Conservation (phyloP, 352 stramenopile genomes). For the Pythium pyrilobum region DNA sequence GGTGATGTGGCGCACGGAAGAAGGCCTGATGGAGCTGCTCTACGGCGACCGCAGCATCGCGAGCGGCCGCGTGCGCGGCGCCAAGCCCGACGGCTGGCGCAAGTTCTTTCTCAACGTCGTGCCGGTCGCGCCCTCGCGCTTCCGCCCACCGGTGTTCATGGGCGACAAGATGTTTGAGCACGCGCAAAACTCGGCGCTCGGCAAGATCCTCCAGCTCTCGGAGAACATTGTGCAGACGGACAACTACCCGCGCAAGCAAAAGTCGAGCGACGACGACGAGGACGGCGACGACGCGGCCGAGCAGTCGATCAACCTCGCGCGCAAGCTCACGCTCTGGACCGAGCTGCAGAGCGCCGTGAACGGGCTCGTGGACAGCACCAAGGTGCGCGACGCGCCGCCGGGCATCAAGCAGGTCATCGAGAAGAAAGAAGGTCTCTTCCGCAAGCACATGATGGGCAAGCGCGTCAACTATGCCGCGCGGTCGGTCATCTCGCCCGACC, state of each 20-base stretch:
- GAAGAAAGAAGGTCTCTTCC: slow-evolving; percentile 99
- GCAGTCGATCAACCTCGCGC: slow-evolving; percentile 73
- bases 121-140: slow-evolving; percentile 95
- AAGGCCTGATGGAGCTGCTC: slow-evolving; percentile 90
- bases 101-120: slow-evolving; percentile 98
- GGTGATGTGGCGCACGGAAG: slow-evolving; percentile 93
- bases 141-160: slow-evolving; percentile 97
- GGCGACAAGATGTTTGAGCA: slow-evolving; percentile 97
- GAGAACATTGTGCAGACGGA: slow-evolving; percentile 84
- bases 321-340: slow-evolving; percentile 95
- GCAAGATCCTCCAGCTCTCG: slow-evolving; percentile 92
- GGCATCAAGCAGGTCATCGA: slow-evolving; percentile 98
- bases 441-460: slow-evolving; percentile 98
- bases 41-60: slow-evolving; percentile 85
- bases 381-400: slow-evolving; percentile 66
- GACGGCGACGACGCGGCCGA: slow-evolving; percentile 41
- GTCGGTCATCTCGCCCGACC: slow-evolving; percentile 99
- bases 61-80: slow-evolving; percentile 40
- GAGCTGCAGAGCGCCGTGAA: slow-evolving; percentile 95
- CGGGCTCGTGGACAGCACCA: slow-evolving; percentile 77
- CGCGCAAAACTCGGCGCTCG: slow-evolving; percentile 94
- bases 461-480: slow-evolving; percentile 99
- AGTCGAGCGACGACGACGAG: slow-evolving; percentile 46
- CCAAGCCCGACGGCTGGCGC: slow-evolving; percentile 75
- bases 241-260: slow-evolving; percentile 49